These are phyloP conservation scores for Starmerella apicola DNA, from an alignment of 805 yeast genomes.

Conservation along the genomic window DNA sequence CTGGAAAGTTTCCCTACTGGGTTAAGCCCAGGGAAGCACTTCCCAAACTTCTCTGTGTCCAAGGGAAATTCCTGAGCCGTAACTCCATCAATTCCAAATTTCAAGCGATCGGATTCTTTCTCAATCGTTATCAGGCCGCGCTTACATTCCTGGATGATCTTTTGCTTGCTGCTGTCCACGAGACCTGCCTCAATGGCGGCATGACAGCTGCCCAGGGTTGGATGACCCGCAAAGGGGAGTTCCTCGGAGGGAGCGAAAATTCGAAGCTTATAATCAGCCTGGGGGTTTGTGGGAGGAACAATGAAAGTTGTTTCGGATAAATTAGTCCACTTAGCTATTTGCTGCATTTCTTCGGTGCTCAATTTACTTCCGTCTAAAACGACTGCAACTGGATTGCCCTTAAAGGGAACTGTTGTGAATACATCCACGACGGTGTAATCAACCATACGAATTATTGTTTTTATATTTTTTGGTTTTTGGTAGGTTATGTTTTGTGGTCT, in stretches of 20 bases:
- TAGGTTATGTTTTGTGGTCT: too few species aligned
- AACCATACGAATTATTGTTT: too few species aligned
- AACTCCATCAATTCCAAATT: constrained; percentile 7
- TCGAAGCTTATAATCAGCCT: constrained; percentile 38
- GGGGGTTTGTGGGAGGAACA: constrained; percentile 29
- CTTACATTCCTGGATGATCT: constrained; percentile 16
- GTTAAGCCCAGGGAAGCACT: constrained; percentile 1
- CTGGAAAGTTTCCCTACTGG: constrained; percentile 1
- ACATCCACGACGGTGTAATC: constrained; percentile 30
- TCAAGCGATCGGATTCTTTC: constrained; percentile 26
- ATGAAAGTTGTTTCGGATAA: constrained; percentile 48
- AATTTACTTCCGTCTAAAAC: constrained; percentile 32
- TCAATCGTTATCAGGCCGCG: constrained; percentile 30
- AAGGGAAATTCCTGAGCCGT: not conserved
- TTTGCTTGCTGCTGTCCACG: constrained; percentile 10
- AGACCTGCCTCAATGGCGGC: constrained; percentile 14
- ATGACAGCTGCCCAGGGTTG: constrained; percentile 37
- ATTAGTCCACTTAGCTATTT: constrained; percentile 48
- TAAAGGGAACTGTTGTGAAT: constrained; percentile 30
- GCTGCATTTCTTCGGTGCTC: constrained; percentile 33
- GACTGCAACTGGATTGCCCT: constrained; percentile 49
- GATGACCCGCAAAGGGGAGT: constrained; percentile 55
- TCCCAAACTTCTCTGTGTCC: not conserved
- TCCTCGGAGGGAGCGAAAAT: constrained; percentile 39
- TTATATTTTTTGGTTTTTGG: too few species aligned